These are phyloP conservation scores for Metschnikowia continentalis DNA, from an alignment of 805 yeast genomes.

Conservation along the genomic window DNA sequence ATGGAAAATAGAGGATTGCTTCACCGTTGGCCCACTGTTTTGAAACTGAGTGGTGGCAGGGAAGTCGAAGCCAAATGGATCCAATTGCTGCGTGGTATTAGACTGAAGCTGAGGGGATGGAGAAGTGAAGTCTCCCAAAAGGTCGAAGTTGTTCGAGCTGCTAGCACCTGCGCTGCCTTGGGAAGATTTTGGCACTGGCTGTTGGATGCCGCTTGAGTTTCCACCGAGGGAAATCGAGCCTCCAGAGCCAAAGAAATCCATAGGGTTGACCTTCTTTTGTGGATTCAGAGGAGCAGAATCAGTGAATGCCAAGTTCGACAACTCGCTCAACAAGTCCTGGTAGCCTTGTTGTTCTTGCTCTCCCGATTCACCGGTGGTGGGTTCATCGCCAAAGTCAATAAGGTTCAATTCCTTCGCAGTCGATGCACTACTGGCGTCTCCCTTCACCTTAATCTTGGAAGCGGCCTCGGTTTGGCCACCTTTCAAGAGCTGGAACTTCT, in stretches of 20 bases:
- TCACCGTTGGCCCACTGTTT: conserved; percentile 9
- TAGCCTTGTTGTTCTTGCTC: conserved; percentile 38
- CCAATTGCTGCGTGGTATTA: conserved; percentile 27
- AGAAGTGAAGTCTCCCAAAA: conserved; percentile 36
- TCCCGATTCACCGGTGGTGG: conserved; percentile 28
- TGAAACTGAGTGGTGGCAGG: conserved; percentile 36
- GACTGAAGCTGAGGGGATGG: conserved; percentile 40
- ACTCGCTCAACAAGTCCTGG: conserved; percentile 70
- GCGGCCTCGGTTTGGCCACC: conserved; percentile 61
- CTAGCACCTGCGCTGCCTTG: not conserved
- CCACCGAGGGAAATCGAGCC: conserved; percentile 45
- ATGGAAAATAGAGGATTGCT: conserved; percentile 27
- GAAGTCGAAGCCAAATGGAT: conserved; percentile 39
- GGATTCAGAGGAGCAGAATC: conserved; percentile 21
- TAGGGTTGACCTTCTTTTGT: conserved; percentile 24
- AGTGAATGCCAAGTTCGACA: conserved; percentile 58
- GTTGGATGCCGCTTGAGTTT: conserved; percentile 15
- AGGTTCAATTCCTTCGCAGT: conserved; percentile 32
- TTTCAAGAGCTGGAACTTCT: conserved; percentile 62
- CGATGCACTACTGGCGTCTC: conserved; percentile 23
- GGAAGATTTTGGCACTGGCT: conserved; percentile 16
- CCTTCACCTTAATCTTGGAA: conserved; percentile 35
- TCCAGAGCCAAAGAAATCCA: conserved; percentile 46
- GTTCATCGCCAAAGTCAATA: conserved; percentile 42
- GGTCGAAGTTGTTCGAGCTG: conserved; percentile 18